A percentile compares a stretch with the other conserved stretches of the same genome.
phyloP scores from a whole-genome alignment of 371 early-diverging fungal genomes.

The Funneliformis caledonium region DNA sequence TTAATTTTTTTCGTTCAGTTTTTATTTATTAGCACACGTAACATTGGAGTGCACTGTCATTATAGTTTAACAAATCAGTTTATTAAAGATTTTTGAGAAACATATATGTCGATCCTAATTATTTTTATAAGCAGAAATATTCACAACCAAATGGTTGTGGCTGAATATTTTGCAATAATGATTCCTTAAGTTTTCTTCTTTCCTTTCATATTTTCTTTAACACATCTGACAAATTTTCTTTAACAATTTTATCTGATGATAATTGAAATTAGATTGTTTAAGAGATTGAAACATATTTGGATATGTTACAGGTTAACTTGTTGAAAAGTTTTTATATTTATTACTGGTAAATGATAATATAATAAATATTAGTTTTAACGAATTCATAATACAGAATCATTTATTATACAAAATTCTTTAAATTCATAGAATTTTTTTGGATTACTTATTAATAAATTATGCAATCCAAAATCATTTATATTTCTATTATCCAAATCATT shows the following conservation, averaged over 20 bases:
- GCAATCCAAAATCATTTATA: conserved; percentile 14
- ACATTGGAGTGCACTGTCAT: no score
- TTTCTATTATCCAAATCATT: background rate
- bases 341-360: conserved; percentile 18
- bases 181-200: background rate
- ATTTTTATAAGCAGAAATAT: no score
- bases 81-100: no score
- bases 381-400: background rate
- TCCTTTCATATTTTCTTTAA: background rate
- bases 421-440: background rate
- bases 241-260: background rate
- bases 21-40: no score
- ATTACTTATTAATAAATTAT: background rate
- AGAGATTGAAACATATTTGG: background rate
- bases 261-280: background rate
- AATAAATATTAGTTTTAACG: conserved; percentile 12
- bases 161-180: background rate
- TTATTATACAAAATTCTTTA: conserved; percentile 1
- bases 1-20: no score
- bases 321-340: conserved; percentile 17
- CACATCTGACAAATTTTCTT: background rate
- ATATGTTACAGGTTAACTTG: background rate
- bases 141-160: conserved; percentile 8
- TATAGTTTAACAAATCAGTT: no score
- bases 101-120: no score